These are phyloP conservation scores for Pseudozyma sp. DNA, from an alignment of 1,284 basidiomycete genomes.

Conservation along the genomic window DNA sequence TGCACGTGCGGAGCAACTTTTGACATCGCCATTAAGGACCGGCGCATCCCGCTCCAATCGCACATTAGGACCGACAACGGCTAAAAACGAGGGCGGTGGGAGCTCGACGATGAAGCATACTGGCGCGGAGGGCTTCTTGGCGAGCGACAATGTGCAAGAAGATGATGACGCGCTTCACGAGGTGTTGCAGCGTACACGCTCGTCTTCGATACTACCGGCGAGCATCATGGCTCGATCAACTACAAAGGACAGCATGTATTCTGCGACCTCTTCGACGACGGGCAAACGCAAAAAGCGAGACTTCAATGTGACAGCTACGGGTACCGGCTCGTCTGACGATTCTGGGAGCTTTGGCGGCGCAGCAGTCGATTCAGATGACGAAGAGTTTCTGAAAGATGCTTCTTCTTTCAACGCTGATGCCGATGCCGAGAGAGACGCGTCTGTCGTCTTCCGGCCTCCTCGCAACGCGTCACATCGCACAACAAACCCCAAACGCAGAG, in stretches of 20 bases:
- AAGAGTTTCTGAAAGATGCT: constrained; percentile 26
- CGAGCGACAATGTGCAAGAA: constrained; percentile 34
- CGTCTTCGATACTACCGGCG: constrained; percentile 43
- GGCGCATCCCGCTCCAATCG: constrained; percentile 23
- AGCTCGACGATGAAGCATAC: constrained; percentile 21
- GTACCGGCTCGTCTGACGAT: constrained; percentile 45
- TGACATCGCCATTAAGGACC: constrained; percentile 80
- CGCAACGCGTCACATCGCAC: no score
- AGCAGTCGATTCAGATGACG: constrained; percentile 14
- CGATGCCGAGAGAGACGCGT: constrained; percentile 9
- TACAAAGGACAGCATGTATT: constrained; percentile 41
- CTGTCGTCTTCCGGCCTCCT: constrained; percentile 13
- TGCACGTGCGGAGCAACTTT: constrained; percentile 88
- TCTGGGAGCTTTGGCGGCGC: constrained; percentile 15
- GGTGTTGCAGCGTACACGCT: constrained; percentile 49
- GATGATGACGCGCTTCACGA: constrained; percentile 53
- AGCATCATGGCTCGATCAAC: constrained; percentile 50
- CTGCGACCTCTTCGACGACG: constrained; percentile 29
- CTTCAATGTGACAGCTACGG: constrained; percentile 61
- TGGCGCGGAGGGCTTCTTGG: constrained; percentile 32
- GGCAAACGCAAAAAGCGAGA: constrained; percentile 60
- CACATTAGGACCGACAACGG: not conserved
- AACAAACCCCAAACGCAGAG: not conserved
- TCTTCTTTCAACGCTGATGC: not conserved
- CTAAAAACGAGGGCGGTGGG: not conserved